Percentiles rank a stretch among this genome's conserved stretches.
These are phyloP conservation scores for Lepraria neglecta DNA, from an alignment of 495 filamentous ascomycete species.

Conservation along the genomic window DNA sequence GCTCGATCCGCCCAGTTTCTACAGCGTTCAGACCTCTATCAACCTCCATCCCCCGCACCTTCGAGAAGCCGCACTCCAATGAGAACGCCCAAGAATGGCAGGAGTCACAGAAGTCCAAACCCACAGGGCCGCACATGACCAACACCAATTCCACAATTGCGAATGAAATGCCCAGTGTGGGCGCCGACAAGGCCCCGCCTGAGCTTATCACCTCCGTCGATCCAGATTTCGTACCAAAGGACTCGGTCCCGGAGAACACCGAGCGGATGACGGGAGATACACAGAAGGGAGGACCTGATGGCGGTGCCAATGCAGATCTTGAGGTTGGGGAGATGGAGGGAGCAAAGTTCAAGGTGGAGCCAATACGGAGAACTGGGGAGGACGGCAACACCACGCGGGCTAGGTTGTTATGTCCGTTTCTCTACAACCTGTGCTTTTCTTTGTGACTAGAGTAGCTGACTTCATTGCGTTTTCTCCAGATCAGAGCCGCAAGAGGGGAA, in stretches of 20 bases:
- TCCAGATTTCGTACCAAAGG: slow-evolving; percentile 50
- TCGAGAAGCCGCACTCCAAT: slow-evolving; percentile 23
- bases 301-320: slow-evolving; percentile 58
- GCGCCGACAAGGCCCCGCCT: slow-evolving; percentile 51
- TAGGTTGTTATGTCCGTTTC: slow-evolving; percentile 75
- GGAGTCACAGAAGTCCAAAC: slow-evolving; percentile 48
- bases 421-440: slow-evolving; percentile 3
- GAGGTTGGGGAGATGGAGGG: slow-evolving; percentile 88
- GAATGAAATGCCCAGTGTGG: slow-evolving; percentile 55
- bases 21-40: slow-evolving; percentile 19
- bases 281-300: slow-evolving; percentile 41
- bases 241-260: slow-evolving; percentile 53
- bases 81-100: slow-evolving; percentile 45
- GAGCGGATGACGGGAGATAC: slow-evolving; percentile 59
- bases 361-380: slow-evolving; percentile 72
- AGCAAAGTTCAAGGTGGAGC: slow-evolving; percentile 83
- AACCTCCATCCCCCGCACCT: slow-evolving; percentile 19
- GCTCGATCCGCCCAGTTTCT: slow-evolving; percentile 5
- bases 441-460: slow-evolving; percentile 7
- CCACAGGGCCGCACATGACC: slow-evolving; percentile 55
- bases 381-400: slow-evolving; percentile 77
- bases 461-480: slow-evolving; percentile 45
- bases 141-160: slow-evolving; percentile 59
- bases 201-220: slow-evolving; percentile 55
- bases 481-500: slow-evolving; percentile 94